These are phyloP conservation scores for Pythium guiyangense DNA, from an alignment of 352 stramenopile species.

Conservation along the genomic window DNA sequence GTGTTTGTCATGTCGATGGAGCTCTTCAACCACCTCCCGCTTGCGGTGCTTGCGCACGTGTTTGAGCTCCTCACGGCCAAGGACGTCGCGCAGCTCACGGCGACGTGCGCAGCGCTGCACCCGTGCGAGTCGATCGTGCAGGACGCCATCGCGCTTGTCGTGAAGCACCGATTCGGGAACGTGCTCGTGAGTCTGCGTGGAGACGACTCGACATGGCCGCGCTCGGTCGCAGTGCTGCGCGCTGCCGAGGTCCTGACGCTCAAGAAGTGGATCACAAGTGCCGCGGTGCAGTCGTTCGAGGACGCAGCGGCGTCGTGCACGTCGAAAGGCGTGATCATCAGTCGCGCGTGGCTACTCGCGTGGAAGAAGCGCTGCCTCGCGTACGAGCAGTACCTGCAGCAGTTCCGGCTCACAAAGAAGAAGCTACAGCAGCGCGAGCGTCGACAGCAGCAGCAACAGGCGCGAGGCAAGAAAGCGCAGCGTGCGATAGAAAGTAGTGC, in stretches of 20 bases:
- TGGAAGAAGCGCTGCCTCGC: conserved; percentile 66
- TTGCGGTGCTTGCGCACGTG: conserved; percentile 46
- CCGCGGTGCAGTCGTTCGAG: conserved; percentile 32
- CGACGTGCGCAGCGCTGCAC: conserved; percentile 39
- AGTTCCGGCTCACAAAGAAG: conserved; percentile 68
- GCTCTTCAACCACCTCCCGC: conserved; percentile 54
- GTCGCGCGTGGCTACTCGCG: conserved; percentile 66
- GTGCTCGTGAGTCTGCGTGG: conserved; percentile 48
- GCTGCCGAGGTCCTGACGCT: conserved; percentile 60
- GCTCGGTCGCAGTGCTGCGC: conserved; percentile 46
- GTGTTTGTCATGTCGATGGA: no score
- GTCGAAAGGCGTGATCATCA: conserved; percentile 46
- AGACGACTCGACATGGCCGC: conserved; percentile 52
- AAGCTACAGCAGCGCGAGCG: conserved; percentile 49
- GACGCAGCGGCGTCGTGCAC: conserved; percentile 23
- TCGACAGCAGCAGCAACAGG: conserved; percentile 18
- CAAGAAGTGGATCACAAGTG: conserved; percentile 46
- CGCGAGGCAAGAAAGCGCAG: not conserved
- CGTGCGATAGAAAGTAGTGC: conserved; percentile 11
- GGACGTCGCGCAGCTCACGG: conserved; percentile 46
- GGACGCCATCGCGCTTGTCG: conserved; percentile 48
- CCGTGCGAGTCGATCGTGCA: conserved; percentile 31
- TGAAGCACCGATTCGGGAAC: conserved; percentile 51
- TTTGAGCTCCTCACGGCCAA: conserved; percentile 55
- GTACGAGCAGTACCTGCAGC: conserved; percentile 72